Percentiles rank a stretch among this genome's conserved stretches.
These are phyloP conservation scores for Fusarium sp. DNA, from an alignment of 2,329 filamentous ascomycete genomes.

Conservation along the genomic window DNA sequence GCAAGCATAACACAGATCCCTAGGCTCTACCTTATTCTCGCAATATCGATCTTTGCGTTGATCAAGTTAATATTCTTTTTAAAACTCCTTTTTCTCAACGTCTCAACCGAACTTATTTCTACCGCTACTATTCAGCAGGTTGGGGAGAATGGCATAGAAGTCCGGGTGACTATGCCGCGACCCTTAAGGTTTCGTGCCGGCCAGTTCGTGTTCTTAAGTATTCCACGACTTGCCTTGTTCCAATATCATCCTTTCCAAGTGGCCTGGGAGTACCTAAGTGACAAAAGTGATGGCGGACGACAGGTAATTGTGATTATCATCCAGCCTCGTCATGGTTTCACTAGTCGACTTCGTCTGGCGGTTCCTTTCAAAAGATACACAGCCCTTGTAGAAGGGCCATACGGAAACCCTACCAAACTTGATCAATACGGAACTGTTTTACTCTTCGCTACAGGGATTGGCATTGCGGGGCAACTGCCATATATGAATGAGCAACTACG, in stretches of 20 bases:
- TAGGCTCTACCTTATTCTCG: conserved; percentile 1
- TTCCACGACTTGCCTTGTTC: conserved; percentile 6
- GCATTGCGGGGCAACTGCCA: conserved; percentile 12
- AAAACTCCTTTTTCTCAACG: neutral
- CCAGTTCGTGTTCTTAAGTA: conserved; percentile 9
- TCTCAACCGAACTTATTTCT: neutral
- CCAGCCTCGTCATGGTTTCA: conserved; percentile 1
- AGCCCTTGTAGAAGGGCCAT: conserved; percentile 3
- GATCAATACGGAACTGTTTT: conserved; percentile 3
- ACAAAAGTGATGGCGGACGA: neutral
- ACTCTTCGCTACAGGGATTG: conserved; percentile 13
- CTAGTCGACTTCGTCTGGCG: conserved; percentile 2
- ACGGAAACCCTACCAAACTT: neutral
- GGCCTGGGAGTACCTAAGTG: conserved; percentile 6
- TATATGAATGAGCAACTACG: conserved; percentile 16
- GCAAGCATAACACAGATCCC: neutral
- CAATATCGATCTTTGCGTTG: neutral
- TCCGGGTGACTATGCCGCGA: conserved; percentile 4
- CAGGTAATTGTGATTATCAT: conserved; percentile 2
- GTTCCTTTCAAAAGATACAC: neutral
- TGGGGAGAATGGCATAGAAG: conserved; percentile 44
- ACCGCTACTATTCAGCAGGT: neutral
- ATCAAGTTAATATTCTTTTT: neutral
- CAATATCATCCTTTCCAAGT: conserved; percentile 8
- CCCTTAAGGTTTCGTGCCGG: neutral